These are phyloP conservation scores for Cicer bijugum DNA, from an alignment of 306 rosid genomes.

Conservation along the genomic window DNA sequence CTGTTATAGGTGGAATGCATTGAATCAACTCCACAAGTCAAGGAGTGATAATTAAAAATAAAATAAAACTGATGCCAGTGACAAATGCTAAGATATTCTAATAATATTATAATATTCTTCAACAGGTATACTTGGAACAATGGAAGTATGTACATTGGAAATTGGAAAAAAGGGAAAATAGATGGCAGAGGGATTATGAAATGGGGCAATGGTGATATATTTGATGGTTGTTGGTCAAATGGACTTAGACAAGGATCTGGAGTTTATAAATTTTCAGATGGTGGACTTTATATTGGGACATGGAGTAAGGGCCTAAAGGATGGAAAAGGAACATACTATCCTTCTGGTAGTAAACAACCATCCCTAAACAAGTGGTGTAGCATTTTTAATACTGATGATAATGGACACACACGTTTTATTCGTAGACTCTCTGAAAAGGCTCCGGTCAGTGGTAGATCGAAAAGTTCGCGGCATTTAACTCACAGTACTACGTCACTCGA, in stretches of 20 bases:
- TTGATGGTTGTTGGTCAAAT: conserved; percentile 77
- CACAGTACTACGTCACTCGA: conserved; percentile 54
- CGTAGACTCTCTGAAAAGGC: conserved; percentile 66
- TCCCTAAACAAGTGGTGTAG: conserved; percentile 63
- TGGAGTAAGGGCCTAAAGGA: conserved; percentile 91
- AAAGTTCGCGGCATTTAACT: conserved; percentile 56
- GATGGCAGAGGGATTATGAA: conserved; percentile 93
- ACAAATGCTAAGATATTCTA: too few relatives aligned
- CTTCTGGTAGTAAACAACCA: conserved; percentile 72
- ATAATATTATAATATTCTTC: too few relatives aligned
- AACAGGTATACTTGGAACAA: conserved; percentile 54
- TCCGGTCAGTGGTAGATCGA: conserved; percentile 50
- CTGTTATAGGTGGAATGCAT: too few relatives aligned
- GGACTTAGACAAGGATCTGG: conserved; percentile 86
- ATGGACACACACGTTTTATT: conserved; percentile 48
- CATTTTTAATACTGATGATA: conserved; percentile 49
- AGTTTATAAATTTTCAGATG: conserved; percentile 71
- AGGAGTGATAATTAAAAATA: too few relatives aligned
- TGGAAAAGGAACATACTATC: conserved; percentile 92
- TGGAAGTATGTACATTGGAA: conserved; percentile 74
- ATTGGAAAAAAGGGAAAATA: conserved; percentile 83
- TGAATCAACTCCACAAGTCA: too few relatives aligned
- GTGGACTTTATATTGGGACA: conserved; percentile 81
- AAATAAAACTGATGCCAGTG: too few relatives aligned
- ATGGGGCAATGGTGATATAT: conserved; percentile 81